Base-by-base conservation (phyloP, 2,329 filamentous ascomycete genomes). In the Mycogone perniciosa region DNA sequence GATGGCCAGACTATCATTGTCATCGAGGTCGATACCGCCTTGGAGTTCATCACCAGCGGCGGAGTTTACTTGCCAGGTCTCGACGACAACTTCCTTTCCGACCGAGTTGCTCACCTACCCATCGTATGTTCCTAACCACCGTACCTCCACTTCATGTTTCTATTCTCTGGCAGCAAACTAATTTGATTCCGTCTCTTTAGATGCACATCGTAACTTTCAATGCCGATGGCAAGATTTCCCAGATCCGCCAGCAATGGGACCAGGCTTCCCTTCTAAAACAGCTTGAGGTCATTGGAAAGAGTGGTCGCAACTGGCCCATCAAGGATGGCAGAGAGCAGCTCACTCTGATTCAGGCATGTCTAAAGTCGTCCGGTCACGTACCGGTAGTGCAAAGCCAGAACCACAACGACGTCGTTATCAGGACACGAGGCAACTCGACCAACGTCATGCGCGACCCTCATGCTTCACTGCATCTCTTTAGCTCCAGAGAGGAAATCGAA, bases 261-360 rank as follows among this genome's bases (percentile, higher is more conserved):
- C 93, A 99, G 70, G 91, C 85, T 54, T 86, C 89, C 48, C 80
- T 99, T 38, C 80, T 99, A 59, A 97, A 93, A 73, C 86, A 95
- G 68, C 80, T 96, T 57, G 91, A 96, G 56, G 84, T 96, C 51
- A 97, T 99, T 68, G 92, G 93, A 62, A 86, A 85, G 65, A 85
- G 86, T 48, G 89, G 88, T 51, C 88, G 86, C 67, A 95, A 93
- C 71, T 99, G 93, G 93, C 93, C 93, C 49, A 95, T 99, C 64
- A 82, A 84, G 59, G 90, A 96, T 65, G 87, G 85, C 64, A 82
- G 82, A 61, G 90, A 96, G 48, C 91, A 97, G 72, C 77, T 86
- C 59, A 84, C 82, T 61, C 73, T 96, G 62, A 88, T 96, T 61
- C 75, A 79, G 56, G 76, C 73, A 45, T 84, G 77, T 56, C 71